A percentile compares a stretch with the other conserved stretches of the same genome.
phyloP scores from a whole-genome alignment of 371 early-diverging fungal species.

The Syncephalis fuscata region DNA sequence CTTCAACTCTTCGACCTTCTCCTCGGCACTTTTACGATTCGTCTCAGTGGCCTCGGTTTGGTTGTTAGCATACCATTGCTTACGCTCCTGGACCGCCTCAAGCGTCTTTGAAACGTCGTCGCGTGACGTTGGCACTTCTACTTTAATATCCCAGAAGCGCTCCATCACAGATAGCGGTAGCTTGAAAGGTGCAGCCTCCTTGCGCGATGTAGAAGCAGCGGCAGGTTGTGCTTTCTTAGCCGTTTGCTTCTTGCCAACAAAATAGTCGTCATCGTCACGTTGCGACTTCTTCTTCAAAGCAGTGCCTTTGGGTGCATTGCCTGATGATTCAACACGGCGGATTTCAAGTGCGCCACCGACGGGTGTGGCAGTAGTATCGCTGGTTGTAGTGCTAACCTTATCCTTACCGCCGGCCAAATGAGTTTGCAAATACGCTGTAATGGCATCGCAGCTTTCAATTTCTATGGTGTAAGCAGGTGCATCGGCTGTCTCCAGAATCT shows the following conservation, averaged over 20 bases:
- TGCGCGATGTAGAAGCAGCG: slow-evolving; percentile 5
- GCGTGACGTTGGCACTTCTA: slow-evolving; percentile 56
- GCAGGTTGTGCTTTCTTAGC: slow-evolving; percentile 8
- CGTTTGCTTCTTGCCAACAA: slow-evolving; percentile 48
- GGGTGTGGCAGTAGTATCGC: slow-evolving; percentile 9
- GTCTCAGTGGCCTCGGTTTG: slow-evolving; percentile 63
- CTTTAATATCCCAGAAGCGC: slow-evolving; percentile 62
- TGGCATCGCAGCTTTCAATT: slow-evolving; percentile 60
- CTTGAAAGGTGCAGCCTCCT: slow-evolving; percentile 33
- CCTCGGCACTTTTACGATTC: slow-evolving; percentile 78
- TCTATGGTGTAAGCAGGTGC: slow-evolving; percentile 78
- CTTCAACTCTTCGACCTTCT: slow-evolving; percentile 49
- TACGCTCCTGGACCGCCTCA: slow-evolving; percentile 50
- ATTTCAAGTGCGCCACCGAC: slow-evolving; percentile 8
- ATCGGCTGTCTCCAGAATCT: slow-evolving; percentile 71
- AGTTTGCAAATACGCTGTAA: slow-evolving; percentile 50
- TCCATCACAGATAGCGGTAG: slow-evolving; percentile 68
- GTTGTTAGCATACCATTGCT: slow-evolving; percentile 46
- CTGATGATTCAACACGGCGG: slow-evolving; percentile 20
- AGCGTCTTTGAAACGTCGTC: slow-evolving; percentile 55
- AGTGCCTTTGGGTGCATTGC: slow-evolving; percentile 42
- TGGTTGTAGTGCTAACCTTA: slow-evolving; percentile 6
- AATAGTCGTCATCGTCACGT: slow-evolving; percentile 52
- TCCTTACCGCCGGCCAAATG: slow-evolving; percentile 7
- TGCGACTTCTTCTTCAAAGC: slow-evolving; percentile 50